A percentile compares a stretch with the other conserved stretches of the same genome.
phyloP scores from a whole-genome alignment of 441 rosid species.

The Pelargonium fulgidum region DNA sequence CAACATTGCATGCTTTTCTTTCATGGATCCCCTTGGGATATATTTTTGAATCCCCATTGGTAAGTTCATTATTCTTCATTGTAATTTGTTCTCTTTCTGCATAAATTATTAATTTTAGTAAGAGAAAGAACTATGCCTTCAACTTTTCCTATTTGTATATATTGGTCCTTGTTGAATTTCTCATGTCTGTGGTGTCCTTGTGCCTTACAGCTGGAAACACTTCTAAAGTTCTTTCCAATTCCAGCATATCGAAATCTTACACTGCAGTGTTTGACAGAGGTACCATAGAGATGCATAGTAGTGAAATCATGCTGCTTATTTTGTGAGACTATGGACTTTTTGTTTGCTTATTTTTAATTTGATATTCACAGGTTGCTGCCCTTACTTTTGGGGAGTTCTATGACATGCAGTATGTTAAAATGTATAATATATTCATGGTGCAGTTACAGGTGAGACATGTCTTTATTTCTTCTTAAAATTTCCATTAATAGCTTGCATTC shows the following conservation, averaged over 20 bases:
- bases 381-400: conserved; percentile 91
- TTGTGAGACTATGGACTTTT: conserved; percentile 9
- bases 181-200: conserved; percentile 10
- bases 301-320: conserved; percentile 5
- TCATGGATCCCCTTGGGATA: conserved; percentile 99
- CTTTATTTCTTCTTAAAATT: not conserved
- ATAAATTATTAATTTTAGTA: not conserved
- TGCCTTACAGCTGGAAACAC: conserved; percentile 78
- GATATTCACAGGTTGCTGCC: conserved; percentile 69
- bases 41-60: conserved; percentile 97
- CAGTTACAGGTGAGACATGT: conserved; percentile 60
- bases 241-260: conserved; percentile 92
- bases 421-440: conserved; percentile 71
- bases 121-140: not conserved
- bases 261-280: conserved; percentile 98
- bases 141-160: not conserved
- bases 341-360: conserved; percentile 14
- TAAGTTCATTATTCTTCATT: conserved; percentile 27
- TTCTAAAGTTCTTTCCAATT: conserved; percentile 74
- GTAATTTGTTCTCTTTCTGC: conserved; percentile 12
- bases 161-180: not conserved
- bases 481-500: not conserved
- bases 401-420: conserved; percentile 68
- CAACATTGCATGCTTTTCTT: conserved; percentile 97
- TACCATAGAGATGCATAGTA: conserved; percentile 20